phyloP scores from a whole-genome alignment of 371 early-diverging fungal species.

The Mortierella sp. region DNA sequence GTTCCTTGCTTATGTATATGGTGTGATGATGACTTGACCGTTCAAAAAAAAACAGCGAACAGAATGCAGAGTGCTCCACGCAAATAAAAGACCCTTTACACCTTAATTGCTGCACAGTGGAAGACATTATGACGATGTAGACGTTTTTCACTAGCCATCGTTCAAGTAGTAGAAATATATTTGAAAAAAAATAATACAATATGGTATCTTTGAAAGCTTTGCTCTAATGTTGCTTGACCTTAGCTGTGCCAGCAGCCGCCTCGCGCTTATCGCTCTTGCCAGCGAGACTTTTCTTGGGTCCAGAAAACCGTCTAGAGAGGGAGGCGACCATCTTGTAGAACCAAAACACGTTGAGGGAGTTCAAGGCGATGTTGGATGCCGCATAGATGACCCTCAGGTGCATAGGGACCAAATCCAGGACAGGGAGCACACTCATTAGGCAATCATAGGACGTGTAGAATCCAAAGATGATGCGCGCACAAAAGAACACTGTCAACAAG shows the following conservation, averaged over 20 bases:
- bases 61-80: background rate
- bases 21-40: background rate
- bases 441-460: slow-evolving; percentile 75
- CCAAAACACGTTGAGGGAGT: slow-evolving; percentile 84
- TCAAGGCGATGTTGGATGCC: slow-evolving; percentile 73
- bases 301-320: slow-evolving; percentile 40
- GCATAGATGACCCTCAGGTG: slow-evolving; percentile 70
- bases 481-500: slow-evolving; percentile 81
- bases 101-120: background rate
- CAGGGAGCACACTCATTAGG: slow-evolving; percentile 63
- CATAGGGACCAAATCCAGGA: slow-evolving; percentile 70
- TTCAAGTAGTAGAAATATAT: background rate
- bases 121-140: background rate
- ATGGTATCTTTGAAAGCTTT: background rate
- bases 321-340: slow-evolving; percentile 79
- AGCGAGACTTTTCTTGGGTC: background rate
- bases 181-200: background rate
- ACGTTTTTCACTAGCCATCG: background rate
- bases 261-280: slow-evolving; percentile 1
- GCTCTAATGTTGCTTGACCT: too few species aligned
- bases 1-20: background rate
- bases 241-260: too few species aligned
- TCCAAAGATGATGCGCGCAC: slow-evolving; percentile 86
- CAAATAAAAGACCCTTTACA: background rate
- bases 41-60: background rate